These are phyloP conservation scores for Brasilioporus rufonigricans DNA, from an alignment of 768 basidiomycete genomes.

Conservation along the genomic window DNA sequence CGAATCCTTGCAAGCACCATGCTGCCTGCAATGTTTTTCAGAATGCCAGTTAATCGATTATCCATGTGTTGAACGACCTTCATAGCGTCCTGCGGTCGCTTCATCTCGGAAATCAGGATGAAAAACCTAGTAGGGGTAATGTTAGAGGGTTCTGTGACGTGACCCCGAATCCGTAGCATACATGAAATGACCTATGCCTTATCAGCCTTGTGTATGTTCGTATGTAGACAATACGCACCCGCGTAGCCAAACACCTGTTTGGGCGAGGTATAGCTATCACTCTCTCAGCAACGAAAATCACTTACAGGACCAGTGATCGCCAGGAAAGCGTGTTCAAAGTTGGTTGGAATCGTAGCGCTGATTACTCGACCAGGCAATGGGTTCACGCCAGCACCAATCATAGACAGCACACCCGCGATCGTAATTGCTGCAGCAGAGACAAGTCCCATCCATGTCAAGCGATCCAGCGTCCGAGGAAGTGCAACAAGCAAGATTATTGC, in stretches of 20 bases:
- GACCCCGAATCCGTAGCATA: conserved; percentile 18
- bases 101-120: conserved; percentile 58
- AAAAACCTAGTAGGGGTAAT: conserved; percentile 44
- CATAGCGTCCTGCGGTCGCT: conserved; percentile 50
- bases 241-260: conserved; percentile 4
- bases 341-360: conserved; percentile 36
- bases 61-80: conserved; percentile 39
- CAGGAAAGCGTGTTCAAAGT: conserved; percentile 36
- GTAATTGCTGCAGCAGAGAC: conserved; percentile 33
- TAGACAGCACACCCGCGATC: conserved; percentile 29
- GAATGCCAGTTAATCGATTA: background rate
- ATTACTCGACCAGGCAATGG: conserved; percentile 35
- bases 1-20: conserved; percentile 52
- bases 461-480: conserved; percentile 1
- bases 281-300: background rate
- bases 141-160: background rate
- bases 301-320: conserved; percentile 5
- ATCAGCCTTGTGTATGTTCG: background rate
- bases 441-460: background rate
- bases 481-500: conserved; percentile 9
- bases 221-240: conserved; percentile 2
- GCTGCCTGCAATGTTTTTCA: conserved; percentile 32
- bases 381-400: conserved; percentile 49
- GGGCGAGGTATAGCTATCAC: background rate
- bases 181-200: conserved; percentile 49